phyloP scores from a whole-genome alignment of 495 filamentous ascomycete species.

The Penicillium paxilli region DNA sequence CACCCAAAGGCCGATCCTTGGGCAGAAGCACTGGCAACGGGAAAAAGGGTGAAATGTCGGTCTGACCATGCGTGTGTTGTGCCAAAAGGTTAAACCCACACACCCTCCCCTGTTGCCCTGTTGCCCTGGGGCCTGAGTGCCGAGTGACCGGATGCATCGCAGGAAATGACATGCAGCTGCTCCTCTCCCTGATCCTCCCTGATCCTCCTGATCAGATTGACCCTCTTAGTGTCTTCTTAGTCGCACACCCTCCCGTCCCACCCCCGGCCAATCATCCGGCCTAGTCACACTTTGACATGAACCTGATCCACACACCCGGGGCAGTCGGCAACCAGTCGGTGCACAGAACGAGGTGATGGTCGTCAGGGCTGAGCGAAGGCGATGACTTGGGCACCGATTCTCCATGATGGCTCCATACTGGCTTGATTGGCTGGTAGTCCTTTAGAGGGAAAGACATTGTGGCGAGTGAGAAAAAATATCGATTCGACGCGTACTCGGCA shows the following conservation, averaged over 20 bases:
- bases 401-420: background rate
- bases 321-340: constrained; percentile 16
- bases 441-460: constrained; percentile 1
- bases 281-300: constrained; percentile 10
- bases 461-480: constrained; percentile 3
- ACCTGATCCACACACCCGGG: constrained; percentile 7
- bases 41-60: constrained; percentile 22
- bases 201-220: constrained; percentile 15
- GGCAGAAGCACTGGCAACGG: background rate
- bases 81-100: constrained; percentile 1
- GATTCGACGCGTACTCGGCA: background rate
- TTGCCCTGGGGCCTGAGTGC: background rate
- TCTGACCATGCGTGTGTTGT: constrained; percentile 15
- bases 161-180: constrained; percentile 17
- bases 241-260: constrained; percentile 16
- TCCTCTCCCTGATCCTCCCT: constrained; percentile 2
- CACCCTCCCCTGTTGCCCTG: background rate
- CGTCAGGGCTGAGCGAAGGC: constrained; percentile 16
- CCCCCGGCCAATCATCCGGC: constrained; percentile 18
- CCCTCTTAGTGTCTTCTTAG: constrained; percentile 14
- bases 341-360: constrained; percentile 16
- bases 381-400: constrained; percentile 16
- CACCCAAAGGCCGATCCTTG: constrained; percentile 1
- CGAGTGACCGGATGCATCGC: constrained; percentile 11
- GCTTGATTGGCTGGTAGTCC: constrained; percentile 8